Base-by-base conservation (phyloP, 306 rosid genomes). In the Trifolium fragiferum region DNA sequence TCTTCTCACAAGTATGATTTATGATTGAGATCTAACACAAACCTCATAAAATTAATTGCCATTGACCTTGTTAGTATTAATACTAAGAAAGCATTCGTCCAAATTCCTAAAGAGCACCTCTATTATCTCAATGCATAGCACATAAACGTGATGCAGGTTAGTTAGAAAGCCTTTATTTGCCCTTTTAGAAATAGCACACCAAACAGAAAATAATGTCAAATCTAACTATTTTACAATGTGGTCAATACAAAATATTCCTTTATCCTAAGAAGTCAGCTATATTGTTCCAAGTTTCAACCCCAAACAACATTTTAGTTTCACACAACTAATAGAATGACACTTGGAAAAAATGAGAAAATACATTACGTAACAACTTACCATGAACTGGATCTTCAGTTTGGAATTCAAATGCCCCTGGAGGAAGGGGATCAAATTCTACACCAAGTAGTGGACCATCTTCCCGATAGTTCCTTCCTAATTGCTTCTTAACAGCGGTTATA, bases 401-500 rank as follows among this genome's bases (percentile, higher is more conserved):
- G 65, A 77, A 74, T 79, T 95, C 98, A 75, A 95, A 95, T 74
- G 98, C 97, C 76, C 93, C 97, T 10, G 98, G 99, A 74, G 99
- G 99, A 85, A 85, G 90, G 53, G 78, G 84, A 63, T 95, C 97
- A 77, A 95, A 95, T 72, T 92, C 96, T 49, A 95, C 84, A 46
- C 93, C 87, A 75, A 92, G 93, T 2, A 82, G 86, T 14, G 99
- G 99, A 78, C 99, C 99, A 85, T 95, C 93, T 83, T 87, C 96
- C 66, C 0, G 74, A 70, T 89, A 90, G 54, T 87, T 82, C 82
- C 78, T 79, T 64, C 99, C 99, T 79, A 95, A 73, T 83, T 92
- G 99, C 89, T 87, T 92, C 88, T 89, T 95, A 73, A 95, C 99
- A 53, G 96, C 95, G 71, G 93, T 95, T 73, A 95, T 89, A 80